phyloP scores from a whole-genome alignment of 176 grass and related monocot genomes.

The Paspalum notatum region DNA sequence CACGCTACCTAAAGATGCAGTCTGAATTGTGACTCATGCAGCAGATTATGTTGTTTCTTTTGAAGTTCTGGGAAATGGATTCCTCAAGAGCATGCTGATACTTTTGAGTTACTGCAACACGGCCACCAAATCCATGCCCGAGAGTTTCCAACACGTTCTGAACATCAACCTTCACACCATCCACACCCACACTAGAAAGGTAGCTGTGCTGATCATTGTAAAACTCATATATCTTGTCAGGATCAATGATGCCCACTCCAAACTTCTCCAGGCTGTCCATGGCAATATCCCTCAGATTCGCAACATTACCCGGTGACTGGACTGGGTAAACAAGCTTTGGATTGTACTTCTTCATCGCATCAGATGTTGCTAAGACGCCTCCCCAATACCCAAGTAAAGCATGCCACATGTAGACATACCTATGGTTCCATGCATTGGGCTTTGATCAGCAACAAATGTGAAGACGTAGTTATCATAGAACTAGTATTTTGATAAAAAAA shows the following conservation, averaged over 20 bases:
- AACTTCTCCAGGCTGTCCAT: conserved; percentile 67
- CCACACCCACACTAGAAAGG: conserved; percentile 54
- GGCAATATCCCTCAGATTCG: conserved; percentile 59
- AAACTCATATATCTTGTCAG: conserved; percentile 61
- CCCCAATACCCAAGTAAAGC: conserved; percentile 67
- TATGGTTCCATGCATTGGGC: conserved; percentile 1
- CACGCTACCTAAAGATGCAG: conserved; percentile 54
- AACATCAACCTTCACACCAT: conserved; percentile 77
- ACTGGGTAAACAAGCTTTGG: conserved; percentile 59
- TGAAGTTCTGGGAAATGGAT: conserved; percentile 56
- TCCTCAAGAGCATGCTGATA: conserved; percentile 67
- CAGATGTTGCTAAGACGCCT: conserved; percentile 39
- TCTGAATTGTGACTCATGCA: conserved; percentile 80
- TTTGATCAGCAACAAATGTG: not conserved
- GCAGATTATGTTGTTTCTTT: conserved; percentile 53
- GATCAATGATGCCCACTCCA: conserved; percentile 57
- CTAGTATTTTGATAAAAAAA: conserved; percentile 8
- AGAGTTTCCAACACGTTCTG: conserved; percentile 70
- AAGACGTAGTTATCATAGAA: not conserved
- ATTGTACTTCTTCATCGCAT: conserved; percentile 56
- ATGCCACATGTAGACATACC: conserved; percentile 58
- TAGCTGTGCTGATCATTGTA: conserved; percentile 67
- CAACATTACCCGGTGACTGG: conserved; percentile 45
- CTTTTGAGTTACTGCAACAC: conserved; percentile 53
- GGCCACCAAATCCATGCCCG: conserved; percentile 50